Evolutionary conservation across 2,329 filamentous ascomycete genomes (phyloP), one percentile per base, ranked within the genome.

Genomic region (Penicillium hesseltinei): DNA sequence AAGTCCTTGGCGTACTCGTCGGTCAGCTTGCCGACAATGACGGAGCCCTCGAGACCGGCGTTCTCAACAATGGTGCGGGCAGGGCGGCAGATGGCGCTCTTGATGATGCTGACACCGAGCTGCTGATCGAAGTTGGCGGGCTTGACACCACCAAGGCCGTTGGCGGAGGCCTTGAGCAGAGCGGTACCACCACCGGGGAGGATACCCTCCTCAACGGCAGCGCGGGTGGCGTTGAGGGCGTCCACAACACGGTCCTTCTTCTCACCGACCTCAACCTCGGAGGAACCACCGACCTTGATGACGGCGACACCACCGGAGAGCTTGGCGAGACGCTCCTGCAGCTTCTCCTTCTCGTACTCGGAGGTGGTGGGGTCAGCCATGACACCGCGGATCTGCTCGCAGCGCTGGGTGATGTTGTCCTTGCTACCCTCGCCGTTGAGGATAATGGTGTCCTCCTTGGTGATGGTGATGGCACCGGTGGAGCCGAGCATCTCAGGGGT

Each of bases 231-330:
- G 80, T 99, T 99, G 62, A 99, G 84, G 59, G 94, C 94, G 80
- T 99, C 94, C 62, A 99, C 94, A 71, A 97, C 96, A 76, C 94
- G 91, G 79, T 99, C 94, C 88, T 99, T 99, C 91, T 99, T 99
- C 87, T 99, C 94, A 68, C 92, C 89, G 57, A 99, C 94, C 84
- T 99, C 94, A 65, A 99, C 93, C 81, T 99, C 94, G 63, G 93
- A 97, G 64, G 92, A 86, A 77, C 94, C 94, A 71, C 94, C 94
- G 63, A 99, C 94, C 86, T 96, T 97, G 85, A 99, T 97, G 80
- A 99, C 94, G 70, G 94, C 94, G 70, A 99, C 94, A 85, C 94
- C 94, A 65, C 94, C 94, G 67, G 94, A 97, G 67, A 99, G 90
- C 88, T 99, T 99, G 69, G 94, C 94, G 61, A 99, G 90, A 81